A percentile compares a stretch with the other conserved stretches of the same genome.
These are phyloP conservation scores for Hypomontagnella submonticulosa DNA, from an alignment of 495 filamentous ascomycete species.

Conservation along the genomic window DNA sequence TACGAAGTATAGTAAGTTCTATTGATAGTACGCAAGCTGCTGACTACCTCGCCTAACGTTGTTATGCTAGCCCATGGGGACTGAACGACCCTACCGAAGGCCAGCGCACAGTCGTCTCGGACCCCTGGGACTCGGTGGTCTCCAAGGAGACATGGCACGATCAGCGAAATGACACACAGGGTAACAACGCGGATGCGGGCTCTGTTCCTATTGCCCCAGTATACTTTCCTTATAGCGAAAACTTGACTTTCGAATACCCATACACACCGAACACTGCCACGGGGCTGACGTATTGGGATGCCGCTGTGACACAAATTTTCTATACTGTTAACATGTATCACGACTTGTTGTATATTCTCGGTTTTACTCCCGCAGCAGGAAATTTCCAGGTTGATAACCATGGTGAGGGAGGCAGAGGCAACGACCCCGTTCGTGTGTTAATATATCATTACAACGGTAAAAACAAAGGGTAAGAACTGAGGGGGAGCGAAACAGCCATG, in stretches of 20 bases:
- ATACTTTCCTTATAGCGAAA: slow-evolving; percentile 40
- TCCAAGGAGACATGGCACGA: slow-evolving; percentile 51
- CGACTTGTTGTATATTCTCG: slow-evolving; percentile 29
- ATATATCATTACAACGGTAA: slow-evolving; percentile 50
- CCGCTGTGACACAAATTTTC: slow-evolving; percentile 58
- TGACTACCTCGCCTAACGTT: too few species aligned
- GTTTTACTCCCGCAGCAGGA: slow-evolving; percentile 50
- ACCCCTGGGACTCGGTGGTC: slow-evolving; percentile 44
- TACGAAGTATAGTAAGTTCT: slow-evolving; percentile 52
- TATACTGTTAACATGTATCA: slow-evolving; percentile 60
- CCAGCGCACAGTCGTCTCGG: slow-evolving; percentile 36
- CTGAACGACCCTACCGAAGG: slow-evolving; percentile 52
- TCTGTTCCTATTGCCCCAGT: slow-evolving; percentile 42
- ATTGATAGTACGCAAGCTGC: neutral
- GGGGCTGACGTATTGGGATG: slow-evolving; percentile 46
- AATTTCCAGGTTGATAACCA: slow-evolving; percentile 60
- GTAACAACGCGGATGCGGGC: slow-evolving; percentile 45
- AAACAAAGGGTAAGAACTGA: too few species aligned
- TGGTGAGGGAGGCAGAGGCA: slow-evolving; percentile 49
- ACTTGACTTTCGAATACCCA: slow-evolving; percentile 47
- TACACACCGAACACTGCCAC: slow-evolving; percentile 38
- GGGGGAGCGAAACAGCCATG: slow-evolving; percentile 44
- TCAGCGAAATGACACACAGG: slow-evolving; percentile 37
- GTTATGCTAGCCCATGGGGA: slow-evolving; percentile 44
- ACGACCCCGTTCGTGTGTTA: slow-evolving; percentile 55